Percentiles rank a stretch among this genome's conserved stretches.
These are phyloP conservation scores for Piper betle DNA, from an alignment of 164 flowering plant genomes.

Conservation along the genomic window DNA sequence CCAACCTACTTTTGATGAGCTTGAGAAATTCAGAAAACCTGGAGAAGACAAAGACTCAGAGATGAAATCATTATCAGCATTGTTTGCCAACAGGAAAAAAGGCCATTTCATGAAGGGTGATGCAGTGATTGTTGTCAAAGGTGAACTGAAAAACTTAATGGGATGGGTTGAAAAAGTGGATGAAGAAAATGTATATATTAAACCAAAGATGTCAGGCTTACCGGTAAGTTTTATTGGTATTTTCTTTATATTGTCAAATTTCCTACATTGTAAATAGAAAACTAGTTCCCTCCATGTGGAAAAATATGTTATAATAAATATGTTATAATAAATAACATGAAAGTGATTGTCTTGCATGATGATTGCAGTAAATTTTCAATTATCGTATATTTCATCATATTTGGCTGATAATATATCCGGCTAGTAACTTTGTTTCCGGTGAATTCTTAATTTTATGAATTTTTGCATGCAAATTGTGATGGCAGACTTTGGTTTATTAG, in stretches of 20 bases:
- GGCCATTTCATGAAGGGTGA: conserved; percentile 97
- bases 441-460: too few relatives aligned
- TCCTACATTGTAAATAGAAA: too few relatives aligned
- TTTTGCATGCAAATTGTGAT: too few relatives aligned
- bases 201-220: conserved; percentile 69
- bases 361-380: too few relatives aligned
- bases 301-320: too few relatives aligned
- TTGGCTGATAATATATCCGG: too few relatives aligned
- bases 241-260: neutral
- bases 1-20: conserved; percentile 86
- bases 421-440: too few relatives aligned
- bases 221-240: conserved; percentile 31
- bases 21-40: conserved; percentile 77
- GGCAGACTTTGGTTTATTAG: too few relatives aligned
- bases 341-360: too few relatives aligned
- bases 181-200: conserved; percentile 75
- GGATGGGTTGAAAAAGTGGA: conserved; percentile 99
- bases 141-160: conserved; percentile 82
- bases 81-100: conserved; percentile 84
- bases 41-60: conserved; percentile 72
- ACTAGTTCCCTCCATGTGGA: too few relatives aligned
- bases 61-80: conserved; percentile 48
- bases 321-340: too few relatives aligned
- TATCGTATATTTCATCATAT: too few relatives aligned
- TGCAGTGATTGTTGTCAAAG: conserved; percentile 74